phyloP scores from a whole-genome alignment of 768 basidiomycete species.

The Lactifluus volemus region DNA sequence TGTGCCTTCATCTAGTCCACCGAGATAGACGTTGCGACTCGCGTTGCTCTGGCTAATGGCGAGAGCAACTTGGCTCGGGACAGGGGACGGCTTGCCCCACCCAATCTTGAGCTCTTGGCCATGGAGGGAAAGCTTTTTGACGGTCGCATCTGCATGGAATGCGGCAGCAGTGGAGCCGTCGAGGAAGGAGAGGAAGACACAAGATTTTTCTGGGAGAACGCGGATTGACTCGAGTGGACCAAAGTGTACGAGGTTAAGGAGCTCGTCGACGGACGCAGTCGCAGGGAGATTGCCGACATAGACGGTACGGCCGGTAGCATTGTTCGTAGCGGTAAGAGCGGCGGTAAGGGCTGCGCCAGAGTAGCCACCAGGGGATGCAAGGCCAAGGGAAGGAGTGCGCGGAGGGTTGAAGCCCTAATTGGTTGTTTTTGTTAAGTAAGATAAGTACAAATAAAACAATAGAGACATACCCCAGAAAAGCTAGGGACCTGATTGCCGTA shows the following conservation, averaged over 20 bases:
- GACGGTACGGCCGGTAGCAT: constrained; percentile 74
- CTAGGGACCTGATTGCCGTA: constrained; percentile 64
- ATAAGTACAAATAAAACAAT: neutral
- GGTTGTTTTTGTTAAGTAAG: neutral
- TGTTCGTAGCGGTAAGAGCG: constrained; percentile 53
- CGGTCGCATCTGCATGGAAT: constrained; percentile 93
- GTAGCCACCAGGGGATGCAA: constrained; percentile 63
- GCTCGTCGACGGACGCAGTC: constrained; percentile 94
- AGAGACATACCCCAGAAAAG: constrained; percentile 50
- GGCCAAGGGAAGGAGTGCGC: constrained; percentile 57
- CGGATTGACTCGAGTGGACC: constrained; percentile 93
- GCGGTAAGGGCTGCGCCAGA: constrained; percentile 73
- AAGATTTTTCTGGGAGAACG: constrained; percentile 92
- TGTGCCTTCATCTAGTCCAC: constrained; percentile 81
- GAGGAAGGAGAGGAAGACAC: constrained; percentile 97
- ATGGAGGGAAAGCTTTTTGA: constrained; percentile 89
- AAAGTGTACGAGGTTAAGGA: constrained; percentile 95
- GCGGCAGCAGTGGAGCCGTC: constrained; percentile 89
- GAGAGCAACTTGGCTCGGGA: constrained; percentile 75
- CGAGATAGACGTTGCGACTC: constrained; percentile 92
- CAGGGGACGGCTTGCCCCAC: constrained; percentile 92
- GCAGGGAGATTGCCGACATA: constrained; percentile 95
- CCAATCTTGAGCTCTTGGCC: constrained; percentile 97
- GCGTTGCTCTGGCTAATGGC: constrained; percentile 92
- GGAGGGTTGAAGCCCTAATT: constrained; percentile 42